phyloP scores from a whole-genome alignment of 1,284 basidiomycete species.

The Paramarasmius palmivorus region DNA sequence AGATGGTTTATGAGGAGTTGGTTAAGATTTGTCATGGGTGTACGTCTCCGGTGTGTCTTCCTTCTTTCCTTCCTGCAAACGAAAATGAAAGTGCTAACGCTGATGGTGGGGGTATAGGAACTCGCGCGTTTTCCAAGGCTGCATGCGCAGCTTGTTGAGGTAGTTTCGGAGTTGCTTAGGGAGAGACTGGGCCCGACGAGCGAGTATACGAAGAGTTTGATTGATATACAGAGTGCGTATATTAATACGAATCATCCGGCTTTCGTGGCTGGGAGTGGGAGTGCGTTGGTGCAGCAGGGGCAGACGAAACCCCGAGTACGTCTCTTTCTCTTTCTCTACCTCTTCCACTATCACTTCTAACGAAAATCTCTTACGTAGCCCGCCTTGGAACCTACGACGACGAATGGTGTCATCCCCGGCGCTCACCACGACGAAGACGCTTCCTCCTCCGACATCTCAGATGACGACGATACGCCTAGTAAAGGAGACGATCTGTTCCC shows the following conservation, averaged over 20 bases:
- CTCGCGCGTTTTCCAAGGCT: constrained; percentile 95
- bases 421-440: constrained; percentile 30
- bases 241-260: constrained; percentile 99
- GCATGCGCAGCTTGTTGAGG: constrained; percentile 93
- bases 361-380: too few relatives aligned
- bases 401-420: constrained; percentile 50
- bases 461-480: constrained; percentile 58
- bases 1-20: constrained; percentile 97
- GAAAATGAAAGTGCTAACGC: neutral
- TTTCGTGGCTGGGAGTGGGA: constrained; percentile 82
- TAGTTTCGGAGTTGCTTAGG: constrained; percentile 94
- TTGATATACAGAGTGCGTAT: constrained; percentile 97
- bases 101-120: constrained; percentile 73
- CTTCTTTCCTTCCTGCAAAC: neutral
- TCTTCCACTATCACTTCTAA: too few relatives aligned
- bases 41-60: constrained; percentile 72
- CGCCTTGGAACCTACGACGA: constrained; percentile 53
- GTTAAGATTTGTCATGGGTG: constrained; percentile 99
- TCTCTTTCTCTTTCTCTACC: too few relatives aligned
- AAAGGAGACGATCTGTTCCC: constrained; percentile 53
- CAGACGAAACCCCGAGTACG: too few relatives aligned
- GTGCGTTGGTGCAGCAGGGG: too few relatives aligned
- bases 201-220: constrained; percentile 94
- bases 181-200: constrained; percentile 96
- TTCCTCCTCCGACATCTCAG: constrained; percentile 42